Conservation (phyloP, 208 protist genomes). For the Jaenimonas drosophilae region DNA sequence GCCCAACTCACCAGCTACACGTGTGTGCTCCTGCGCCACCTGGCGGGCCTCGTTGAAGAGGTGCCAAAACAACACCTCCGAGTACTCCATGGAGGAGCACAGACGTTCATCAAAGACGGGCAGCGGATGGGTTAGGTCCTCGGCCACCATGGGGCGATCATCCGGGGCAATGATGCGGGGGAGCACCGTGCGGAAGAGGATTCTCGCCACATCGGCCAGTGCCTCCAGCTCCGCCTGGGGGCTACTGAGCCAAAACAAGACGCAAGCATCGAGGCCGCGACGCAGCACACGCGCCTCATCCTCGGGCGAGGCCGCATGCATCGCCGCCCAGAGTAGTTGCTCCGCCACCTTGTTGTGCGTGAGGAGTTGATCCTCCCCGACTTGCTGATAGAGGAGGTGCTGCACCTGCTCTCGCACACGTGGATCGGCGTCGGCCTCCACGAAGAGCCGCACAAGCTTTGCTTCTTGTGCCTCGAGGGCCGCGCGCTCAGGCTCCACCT, state of each 20-base stretch:
- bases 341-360: slow-evolving; percentile 61
- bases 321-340: slow-evolving; percentile 65
- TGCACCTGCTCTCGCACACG: slow-evolving; percentile 37
- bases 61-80: slow-evolving; percentile 59
- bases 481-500: slow-evolving; percentile 16
- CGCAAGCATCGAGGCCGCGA: slow-evolving; percentile 37
- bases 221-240: slow-evolving; percentile 39
- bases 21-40: slow-evolving; percentile 31
- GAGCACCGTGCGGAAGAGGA: slow-evolving; percentile 47
- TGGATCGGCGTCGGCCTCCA: slow-evolving; percentile 27
- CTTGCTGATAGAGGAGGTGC: slow-evolving; percentile 37
- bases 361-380: slow-evolving; percentile 26
- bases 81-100: slow-evolving; percentile 29
- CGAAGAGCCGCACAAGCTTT: slow-evolving; percentile 46
- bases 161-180: background rate
- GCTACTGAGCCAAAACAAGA: slow-evolving; percentile 39
- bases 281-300: slow-evolving; percentile 29
- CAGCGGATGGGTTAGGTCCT: background rate
- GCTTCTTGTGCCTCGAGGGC: slow-evolving; percentile 56
- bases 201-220: slow-evolving; percentile 54
- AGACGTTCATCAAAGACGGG: background rate
- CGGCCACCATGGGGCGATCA: background rate
- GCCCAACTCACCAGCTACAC: slow-evolving; percentile 26
- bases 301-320: slow-evolving; percentile 38
- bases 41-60: slow-evolving; percentile 20